Percentiles rank a stretch among this genome's conserved stretches.
These are phyloP conservation scores for Trematosphaeria pertusa DNA, from an alignment of 2,329 filamentous ascomycete species.

Conservation along the genomic window DNA sequence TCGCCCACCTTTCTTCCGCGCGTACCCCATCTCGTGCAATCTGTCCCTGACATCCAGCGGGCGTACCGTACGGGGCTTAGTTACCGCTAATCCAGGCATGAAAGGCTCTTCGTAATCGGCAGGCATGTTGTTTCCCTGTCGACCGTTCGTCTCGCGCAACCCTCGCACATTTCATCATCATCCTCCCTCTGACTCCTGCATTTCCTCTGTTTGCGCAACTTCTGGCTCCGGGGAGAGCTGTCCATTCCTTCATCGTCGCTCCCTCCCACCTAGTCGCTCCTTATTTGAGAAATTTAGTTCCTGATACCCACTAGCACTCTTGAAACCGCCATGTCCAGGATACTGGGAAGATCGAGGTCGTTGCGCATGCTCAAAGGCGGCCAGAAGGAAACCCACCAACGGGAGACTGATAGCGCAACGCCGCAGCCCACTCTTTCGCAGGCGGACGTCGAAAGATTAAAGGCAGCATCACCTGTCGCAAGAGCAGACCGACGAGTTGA, in stretches of 20 bases:
- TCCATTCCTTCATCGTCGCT: conserved; percentile 46
- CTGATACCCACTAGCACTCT: conserved; percentile 41
- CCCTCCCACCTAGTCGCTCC: conserved; percentile 24
- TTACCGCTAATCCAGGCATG: too few species aligned
- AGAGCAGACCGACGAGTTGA: conserved; percentile 33
- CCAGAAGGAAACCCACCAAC: conserved; percentile 38
- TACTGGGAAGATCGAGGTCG: conserved; percentile 48
- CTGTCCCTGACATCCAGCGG: conserved; percentile 41
- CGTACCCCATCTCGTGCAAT: conserved; percentile 41
- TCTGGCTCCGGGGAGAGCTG: conserved; percentile 48
- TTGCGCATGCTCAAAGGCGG: conserved; percentile 43
- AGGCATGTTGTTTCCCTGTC: conserved; percentile 31
- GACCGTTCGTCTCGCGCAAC: conserved; percentile 28
- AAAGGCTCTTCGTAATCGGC: conserved; percentile 29
- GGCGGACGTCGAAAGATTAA: conserved; percentile 42
- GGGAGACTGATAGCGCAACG: conserved; percentile 29
- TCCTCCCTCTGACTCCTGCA: conserved; percentile 25
- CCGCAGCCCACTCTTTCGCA: conserved; percentile 30
- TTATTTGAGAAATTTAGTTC: conserved; percentile 27
- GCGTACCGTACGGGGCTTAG: conserved; percentile 30
- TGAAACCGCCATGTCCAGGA: conserved; percentile 49
- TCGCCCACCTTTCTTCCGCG: conserved; percentile 23
- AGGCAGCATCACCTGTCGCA: conserved; percentile 34
- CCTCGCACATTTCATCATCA: conserved; percentile 22
- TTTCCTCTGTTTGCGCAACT: conserved; percentile 23